These are phyloP conservation scores for Penicillium rolfsii DNA, from an alignment of 2,329 filamentous ascomycete genomes.

Conservation along the genomic window DNA sequence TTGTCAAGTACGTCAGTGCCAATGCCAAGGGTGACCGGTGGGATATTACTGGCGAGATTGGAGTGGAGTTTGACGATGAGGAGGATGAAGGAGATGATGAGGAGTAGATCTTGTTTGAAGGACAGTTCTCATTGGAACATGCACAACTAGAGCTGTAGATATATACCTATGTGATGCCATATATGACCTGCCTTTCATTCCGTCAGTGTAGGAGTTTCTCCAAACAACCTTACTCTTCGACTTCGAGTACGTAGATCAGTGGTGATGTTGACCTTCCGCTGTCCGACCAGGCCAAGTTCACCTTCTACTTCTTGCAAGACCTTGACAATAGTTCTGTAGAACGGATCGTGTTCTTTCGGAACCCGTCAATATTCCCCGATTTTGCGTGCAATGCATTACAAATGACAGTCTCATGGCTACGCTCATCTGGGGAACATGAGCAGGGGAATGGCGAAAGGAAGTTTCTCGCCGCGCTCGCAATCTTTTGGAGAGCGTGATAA, in stretches of 20 bases:
- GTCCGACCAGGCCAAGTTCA: no score
- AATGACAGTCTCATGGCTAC: no score
- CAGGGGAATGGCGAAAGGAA: no score
- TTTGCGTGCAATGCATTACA: no score
- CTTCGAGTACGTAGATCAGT: neutral
- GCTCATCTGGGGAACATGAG: no score
- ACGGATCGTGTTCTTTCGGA: no score
- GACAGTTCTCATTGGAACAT: neutral
- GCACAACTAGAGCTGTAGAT: conserved; percentile 8
- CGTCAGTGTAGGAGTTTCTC: neutral
- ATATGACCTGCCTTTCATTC: neutral
- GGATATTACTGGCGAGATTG: conserved; percentile 82
- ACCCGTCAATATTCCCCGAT: no score
- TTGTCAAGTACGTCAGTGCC: conserved; percentile 92
- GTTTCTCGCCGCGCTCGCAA: no score
- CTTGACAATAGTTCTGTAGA: no score
- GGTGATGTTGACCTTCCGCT: no score
- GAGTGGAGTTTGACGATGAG: conserved; percentile 64
- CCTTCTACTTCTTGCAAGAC: no score
- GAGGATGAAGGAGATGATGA: conserved; percentile 44
- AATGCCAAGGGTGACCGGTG: conserved; percentile 85
- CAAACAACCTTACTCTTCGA: neutral
- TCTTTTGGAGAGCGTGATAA: no score
- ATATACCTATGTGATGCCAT: conserved; percentile 4
- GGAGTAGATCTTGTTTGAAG: conserved; percentile 12